These are phyloP conservation scores for Agaricus blazei DNA, from an alignment of 768 basidiomycete species.

Conservation along the genomic window DNA sequence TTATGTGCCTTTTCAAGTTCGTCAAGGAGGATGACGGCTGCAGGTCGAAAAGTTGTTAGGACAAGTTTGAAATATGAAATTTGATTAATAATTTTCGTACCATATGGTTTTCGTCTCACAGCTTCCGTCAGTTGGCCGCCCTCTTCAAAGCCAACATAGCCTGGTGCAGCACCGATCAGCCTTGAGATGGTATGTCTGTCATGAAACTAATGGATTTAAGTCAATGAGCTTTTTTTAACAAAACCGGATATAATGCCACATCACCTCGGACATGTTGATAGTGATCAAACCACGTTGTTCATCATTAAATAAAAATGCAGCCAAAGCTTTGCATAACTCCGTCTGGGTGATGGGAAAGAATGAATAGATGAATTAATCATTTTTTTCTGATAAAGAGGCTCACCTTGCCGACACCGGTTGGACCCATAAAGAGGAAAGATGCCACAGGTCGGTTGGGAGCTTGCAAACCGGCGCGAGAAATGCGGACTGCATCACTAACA, in stretches of 20 bases:
- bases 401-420: constrained; percentile 84
- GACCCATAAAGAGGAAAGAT: constrained; percentile 87
- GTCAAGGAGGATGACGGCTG: constrained; percentile 75
- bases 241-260: background rate
- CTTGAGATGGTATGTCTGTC: constrained; percentile 90
- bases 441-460: constrained; percentile 88
- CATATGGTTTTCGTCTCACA: constrained; percentile 86
- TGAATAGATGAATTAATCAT: too few relatives aligned
- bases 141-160: constrained; percentile 89
- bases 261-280: constrained; percentile 89
- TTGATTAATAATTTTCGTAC: constrained; percentile 26
- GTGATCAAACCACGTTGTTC: constrained; percentile 86
- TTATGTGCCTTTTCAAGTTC: constrained; percentile 95
- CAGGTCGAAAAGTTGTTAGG: background rate
- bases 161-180: constrained; percentile 88
- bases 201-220: constrained; percentile 50
- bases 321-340: constrained; percentile 84
- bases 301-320: constrained; percentile 85
- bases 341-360: constrained; percentile 41
- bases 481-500: constrained; percentile 86
- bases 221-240: constrained; percentile 4
- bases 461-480: constrained; percentile 88
- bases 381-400: constrained; percentile 1
- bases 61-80: background rate
- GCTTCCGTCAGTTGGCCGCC: constrained; percentile 93